phyloP scores from a whole-genome alignment of 1,284 basidiomycete species.

The Boletus mariae region DNA sequence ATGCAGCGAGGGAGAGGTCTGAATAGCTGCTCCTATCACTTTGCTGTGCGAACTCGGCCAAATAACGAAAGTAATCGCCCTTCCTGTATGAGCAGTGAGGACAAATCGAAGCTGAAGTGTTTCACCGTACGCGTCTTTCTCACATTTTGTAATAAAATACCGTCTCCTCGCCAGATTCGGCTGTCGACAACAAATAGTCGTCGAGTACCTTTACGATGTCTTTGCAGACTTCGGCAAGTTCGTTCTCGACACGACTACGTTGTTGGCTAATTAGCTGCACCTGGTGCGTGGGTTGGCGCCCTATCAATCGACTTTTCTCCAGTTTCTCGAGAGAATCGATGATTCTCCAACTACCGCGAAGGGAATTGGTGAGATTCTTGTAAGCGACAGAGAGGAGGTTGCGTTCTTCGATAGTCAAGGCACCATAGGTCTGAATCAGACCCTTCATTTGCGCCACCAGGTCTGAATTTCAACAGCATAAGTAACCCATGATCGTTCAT shows the following conservation, averaged over 20 bases:
- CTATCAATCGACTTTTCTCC: slow-evolving; percentile 35
- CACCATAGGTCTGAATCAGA: slow-evolving; percentile 46
- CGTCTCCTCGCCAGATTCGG: slow-evolving; percentile 55
- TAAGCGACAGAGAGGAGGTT: slow-evolving; percentile 68
- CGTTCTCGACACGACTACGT: slow-evolving; percentile 52
- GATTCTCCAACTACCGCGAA: slow-evolving; percentile 62
- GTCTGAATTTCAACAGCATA: slow-evolving; percentile 38
- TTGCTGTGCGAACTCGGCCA: slow-evolving; percentile 57
- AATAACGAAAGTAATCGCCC: slow-evolving; percentile 68
- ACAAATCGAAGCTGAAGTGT: slow-evolving; percentile 2
- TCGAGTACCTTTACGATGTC: slow-evolving; percentile 57
- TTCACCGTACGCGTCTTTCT: slow-evolving; percentile 14
- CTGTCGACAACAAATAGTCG: slow-evolving; percentile 50
- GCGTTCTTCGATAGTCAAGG: slow-evolving; percentile 60
- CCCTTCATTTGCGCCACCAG: slow-evolving; percentile 56
- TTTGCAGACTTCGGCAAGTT: slow-evolving; percentile 54
- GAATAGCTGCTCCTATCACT: slow-evolving; percentile 48
- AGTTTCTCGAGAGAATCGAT: slow-evolving; percentile 54
- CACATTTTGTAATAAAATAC: slow-evolving; percentile 72
- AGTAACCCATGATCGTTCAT: slow-evolving; percentile 3
- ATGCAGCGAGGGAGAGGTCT: slow-evolving; percentile 56
- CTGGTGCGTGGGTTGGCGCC: slow-evolving; percentile 36
- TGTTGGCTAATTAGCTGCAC: slow-evolving; percentile 48
- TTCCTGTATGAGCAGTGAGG: slow-evolving; percentile 41
- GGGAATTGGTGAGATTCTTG: slow-evolving; percentile 61